Base-by-base conservation (phyloP, 495 filamentous ascomycete genomes). In the Pseudomonodictys pantanalensis region DNA sequence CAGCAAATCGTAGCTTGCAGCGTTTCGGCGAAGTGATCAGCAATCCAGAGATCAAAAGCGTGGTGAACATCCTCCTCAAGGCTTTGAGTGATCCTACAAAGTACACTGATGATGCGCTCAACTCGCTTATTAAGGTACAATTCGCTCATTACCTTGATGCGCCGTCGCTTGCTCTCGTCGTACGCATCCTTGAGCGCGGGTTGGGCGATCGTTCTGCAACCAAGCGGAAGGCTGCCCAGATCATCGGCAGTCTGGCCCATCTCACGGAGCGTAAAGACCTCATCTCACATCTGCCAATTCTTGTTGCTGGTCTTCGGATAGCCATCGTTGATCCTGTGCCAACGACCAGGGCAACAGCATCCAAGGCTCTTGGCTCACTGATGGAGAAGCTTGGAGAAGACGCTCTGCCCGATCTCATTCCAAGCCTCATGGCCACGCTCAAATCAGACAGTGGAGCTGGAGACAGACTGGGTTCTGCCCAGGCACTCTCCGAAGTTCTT, bases 371-470 rank as follows among this genome's bases (percentile, higher is more conserved):
- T 25, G 93, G 93, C 42, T 97, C 95, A 0, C 78, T 96, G 9
- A 86, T 97, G 44, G 93, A 98, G 77, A 97, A 97, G 75, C 83
- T 98, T 52, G 93, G 93, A 71, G 93, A 98, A 70, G 93, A 98
- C 72, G 89, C 95, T 48, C 77, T 98, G 47, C 93, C 93, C 25
- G 95, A 98, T 70, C 89, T 98, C 48, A 97, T 98, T 57, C 93
- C 93, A 30, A 91, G 91, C 65, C 87, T 98, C 58, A 98, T 97
- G 93, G 78, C 89, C 62, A 96, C 91, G 11, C 86, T 98, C 74
- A 97, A 96, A 72, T 96, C 93, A 15, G 93, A 98, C 63, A 92
- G 91, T 26, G 91, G 95, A 39, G 93, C 93, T 42, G 92, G 93
- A 67, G 93, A 98, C 75, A 79, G 95, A 69, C 78, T 98, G 58